These are phyloP conservation scores for Amaranthus tricolor DNA, from an alignment of 179 eudicot species.

Conservation along the genomic window DNA sequence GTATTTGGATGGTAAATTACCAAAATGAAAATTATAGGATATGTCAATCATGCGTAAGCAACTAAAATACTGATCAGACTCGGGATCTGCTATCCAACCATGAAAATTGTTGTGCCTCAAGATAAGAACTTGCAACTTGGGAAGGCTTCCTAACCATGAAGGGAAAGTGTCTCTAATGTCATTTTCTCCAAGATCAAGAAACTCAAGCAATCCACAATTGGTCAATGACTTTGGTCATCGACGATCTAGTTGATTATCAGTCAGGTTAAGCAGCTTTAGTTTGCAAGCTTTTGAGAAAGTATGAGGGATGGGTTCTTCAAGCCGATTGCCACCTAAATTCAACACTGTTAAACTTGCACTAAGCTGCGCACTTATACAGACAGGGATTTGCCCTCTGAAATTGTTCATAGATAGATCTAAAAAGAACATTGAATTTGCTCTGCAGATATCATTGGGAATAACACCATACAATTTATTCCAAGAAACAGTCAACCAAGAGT, in stretches of 20 bases:
- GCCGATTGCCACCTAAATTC: constrained; percentile 14
- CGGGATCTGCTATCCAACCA: constrained; percentile 16
- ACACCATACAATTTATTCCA: constrained; percentile 15
- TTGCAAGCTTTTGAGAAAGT: constrained; percentile 8
- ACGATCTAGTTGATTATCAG: not conserved
- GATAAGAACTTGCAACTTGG: constrained; percentile 29
- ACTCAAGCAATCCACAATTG: constrained; percentile 1
- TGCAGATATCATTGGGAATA: constrained; percentile 14
- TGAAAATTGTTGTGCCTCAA: constrained; percentile 29
- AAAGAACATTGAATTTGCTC: not conserved
- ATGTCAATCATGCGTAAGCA: constrained; percentile 35
- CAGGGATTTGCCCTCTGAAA: constrained; percentile 25
- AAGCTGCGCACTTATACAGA: not conserved
- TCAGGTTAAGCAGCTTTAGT: constrained; percentile 17
- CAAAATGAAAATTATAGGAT: constrained; percentile 32
- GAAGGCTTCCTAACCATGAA: constrained; percentile 21
- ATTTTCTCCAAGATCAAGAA: constrained; percentile 24
- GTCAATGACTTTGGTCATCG: not conserved
- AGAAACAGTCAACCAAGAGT: constrained; percentile 15
- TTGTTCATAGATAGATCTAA: constrained; percentile 29
- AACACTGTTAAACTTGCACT: not conserved
- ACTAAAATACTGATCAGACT: not conserved
- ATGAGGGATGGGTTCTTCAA: constrained; percentile 14
- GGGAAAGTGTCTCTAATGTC: constrained; percentile 21
- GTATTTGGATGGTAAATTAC: constrained; percentile 27